Percentiles rank a stretch among this genome's conserved stretches.
Conservation (phyloP, 345 rosid genomes). For the Eucalyptus cladocalyx region DNA sequence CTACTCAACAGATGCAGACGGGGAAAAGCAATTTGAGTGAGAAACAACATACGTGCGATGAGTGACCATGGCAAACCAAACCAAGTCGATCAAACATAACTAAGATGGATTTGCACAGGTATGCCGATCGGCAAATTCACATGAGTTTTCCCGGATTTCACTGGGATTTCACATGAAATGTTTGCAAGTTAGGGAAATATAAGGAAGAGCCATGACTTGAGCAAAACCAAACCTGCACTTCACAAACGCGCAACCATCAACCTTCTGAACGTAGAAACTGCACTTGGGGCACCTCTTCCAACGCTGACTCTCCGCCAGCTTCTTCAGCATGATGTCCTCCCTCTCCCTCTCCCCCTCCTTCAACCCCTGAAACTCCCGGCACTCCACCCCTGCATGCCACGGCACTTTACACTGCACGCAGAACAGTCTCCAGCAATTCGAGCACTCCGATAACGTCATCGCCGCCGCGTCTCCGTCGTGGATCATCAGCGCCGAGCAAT, state of each 20-base stretch:
- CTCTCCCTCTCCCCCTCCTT: constrained; percentile 21
- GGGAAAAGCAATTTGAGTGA: neutral
- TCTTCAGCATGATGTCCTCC: neutral
- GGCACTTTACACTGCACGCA: constrained; percentile 33
- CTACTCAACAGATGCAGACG: neutral
- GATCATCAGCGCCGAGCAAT: constrained; percentile 35
- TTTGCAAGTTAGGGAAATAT: neutral
- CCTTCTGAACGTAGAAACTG: constrained; percentile 28
- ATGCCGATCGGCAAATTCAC: neutral
- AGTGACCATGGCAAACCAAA: neutral
- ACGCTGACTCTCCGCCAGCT: neutral
- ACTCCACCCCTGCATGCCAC: constrained; percentile 34
- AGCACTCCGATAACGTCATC: constrained; percentile 15
- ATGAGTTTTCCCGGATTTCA: neutral
- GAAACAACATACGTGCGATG: neutral
- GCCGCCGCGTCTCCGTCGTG: constrained; percentile 3
- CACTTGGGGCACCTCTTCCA: constrained; percentile 41
- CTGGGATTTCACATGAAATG: neutral
- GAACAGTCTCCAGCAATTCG: constrained; percentile 24
- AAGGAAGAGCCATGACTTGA: neutral
- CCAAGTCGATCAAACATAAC: neutral
- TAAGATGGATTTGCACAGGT: neutral
- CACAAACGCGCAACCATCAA: constrained; percentile 25
- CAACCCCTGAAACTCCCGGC: constrained; percentile 22
- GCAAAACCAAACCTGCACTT: neutral